phyloP scores from a whole-genome alignment of 148 eudicot species.

The Fallopia convolvulus region DNA sequence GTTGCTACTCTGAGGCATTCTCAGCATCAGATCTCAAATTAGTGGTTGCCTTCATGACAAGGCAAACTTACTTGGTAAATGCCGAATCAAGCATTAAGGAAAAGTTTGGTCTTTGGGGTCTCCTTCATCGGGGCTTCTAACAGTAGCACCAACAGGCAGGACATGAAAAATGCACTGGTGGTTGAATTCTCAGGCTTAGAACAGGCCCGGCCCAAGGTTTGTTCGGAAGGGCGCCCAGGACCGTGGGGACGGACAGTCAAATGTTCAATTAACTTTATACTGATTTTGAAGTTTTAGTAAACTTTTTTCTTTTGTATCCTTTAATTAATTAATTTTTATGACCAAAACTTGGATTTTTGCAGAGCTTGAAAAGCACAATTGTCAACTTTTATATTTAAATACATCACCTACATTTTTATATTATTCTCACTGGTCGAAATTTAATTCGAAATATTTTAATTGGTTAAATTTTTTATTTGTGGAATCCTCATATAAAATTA shows the following conservation, averaged over 20 bases:
- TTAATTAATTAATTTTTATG: too few relatives aligned
- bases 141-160: not conserved
- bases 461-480: too few relatives aligned
- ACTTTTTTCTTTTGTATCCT: too few relatives aligned
- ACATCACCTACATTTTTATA: too few relatives aligned
- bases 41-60: not conserved
- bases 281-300: not conserved
- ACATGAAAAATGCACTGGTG: not conserved
- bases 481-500: too few relatives aligned
- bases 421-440: too few relatives aligned
- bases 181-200: not conserved
- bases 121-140: conserved; percentile 1
- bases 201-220: not conserved
- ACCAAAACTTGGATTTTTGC: too few relatives aligned
- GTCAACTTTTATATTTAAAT: too few relatives aligned
- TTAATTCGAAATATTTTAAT: too few relatives aligned
- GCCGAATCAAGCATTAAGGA: not conserved
- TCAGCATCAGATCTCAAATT: not conserved
- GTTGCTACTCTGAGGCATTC: not conserved
- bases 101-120: not conserved
- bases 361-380: too few relatives aligned
- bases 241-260: not conserved
- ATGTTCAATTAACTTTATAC: not conserved
- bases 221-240: not conserved
- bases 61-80: not conserved